phyloP scores from a whole-genome alignment of 2,329 filamentous ascomycete genomes.

The Colletotrichum sp. region DNA sequence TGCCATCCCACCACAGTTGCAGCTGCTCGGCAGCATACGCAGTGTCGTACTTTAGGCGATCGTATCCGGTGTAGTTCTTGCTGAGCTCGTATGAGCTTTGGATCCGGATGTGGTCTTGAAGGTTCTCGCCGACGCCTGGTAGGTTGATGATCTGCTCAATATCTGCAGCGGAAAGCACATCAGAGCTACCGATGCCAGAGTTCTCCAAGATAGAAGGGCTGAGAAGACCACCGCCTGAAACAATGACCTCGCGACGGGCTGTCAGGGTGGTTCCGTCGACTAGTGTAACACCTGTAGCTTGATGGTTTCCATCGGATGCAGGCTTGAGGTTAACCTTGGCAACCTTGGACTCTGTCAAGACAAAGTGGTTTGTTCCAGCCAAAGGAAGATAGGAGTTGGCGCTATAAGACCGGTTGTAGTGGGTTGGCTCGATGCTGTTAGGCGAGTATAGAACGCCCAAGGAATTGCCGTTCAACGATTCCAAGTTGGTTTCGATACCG shows the following conservation, averaged over 20 bases:
- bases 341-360: conserved; percentile 40
- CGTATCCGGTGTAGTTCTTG: conserved; percentile 31
- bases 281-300: conserved; percentile 27
- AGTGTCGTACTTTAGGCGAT: conserved; percentile 31
- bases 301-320: conserved; percentile 9
- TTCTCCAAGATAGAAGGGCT: conserved; percentile 62
- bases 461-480: conserved; percentile 53
- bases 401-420: conserved; percentile 55
- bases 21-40: conserved; percentile 42
- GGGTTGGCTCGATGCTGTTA: conserved; percentile 50
- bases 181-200: conserved; percentile 57
- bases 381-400: conserved; percentile 46
- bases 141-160: conserved; percentile 56
- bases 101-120: conserved; percentile 39
- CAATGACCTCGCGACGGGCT: conserved; percentile 35
- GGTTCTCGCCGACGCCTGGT: conserved; percentile 56
- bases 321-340: conserved; percentile 39
- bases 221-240: conserved; percentile 53
- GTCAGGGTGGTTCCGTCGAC: conserved; percentile 25
- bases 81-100: conserved; percentile 37
- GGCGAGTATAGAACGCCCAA: conserved; percentile 55
- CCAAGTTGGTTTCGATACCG: conserved; percentile 41
- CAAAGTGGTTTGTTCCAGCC: conserved; percentile 44
- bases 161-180: conserved; percentile 49
- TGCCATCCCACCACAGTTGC: conserved; percentile 33